Evolutionary conservation across 805 yeast genomes (phyloP), one percentile per base, ranked within the genome.

Genomic region (Zygosaccharomyces rouxii): DNA sequence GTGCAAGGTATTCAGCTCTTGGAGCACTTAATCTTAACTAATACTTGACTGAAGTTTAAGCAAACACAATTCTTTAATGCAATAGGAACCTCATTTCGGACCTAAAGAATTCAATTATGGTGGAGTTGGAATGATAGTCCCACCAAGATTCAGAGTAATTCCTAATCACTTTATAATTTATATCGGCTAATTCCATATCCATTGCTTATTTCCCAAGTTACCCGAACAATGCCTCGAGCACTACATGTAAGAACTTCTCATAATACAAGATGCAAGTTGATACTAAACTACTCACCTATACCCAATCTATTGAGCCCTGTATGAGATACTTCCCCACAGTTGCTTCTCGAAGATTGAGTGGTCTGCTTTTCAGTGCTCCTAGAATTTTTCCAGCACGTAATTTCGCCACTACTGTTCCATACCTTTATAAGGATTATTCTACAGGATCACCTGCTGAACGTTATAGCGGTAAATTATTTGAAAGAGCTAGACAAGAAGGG

Each of bases 381-480:
- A 41, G 23, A 41, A 11, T 26, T n/a, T 13, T 29, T 14, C 16
- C 35, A 18, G 26, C 35, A 28, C 44, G 35, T 23, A 28, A 33
- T 16, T 41, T 41, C 23, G 44, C 44, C 16, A 41, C 44, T 14
- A 41, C 44, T 41, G 44, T 29, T n/a, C 38, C 45, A 38, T 25
- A 42, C 26, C 38, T 35, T 13, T 23, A 30, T 28, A 47, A 51
- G 10, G 28, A 21, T 29, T 55, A 50, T 28, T 54, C 62, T 7
- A 62, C 60, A 22, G 62, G 59, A 28, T 58, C 63, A 13, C 46
- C 60, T 30, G 55, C 55, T 11, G 63, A 58, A 16, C 59, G 52
- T 37, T 74, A 74, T 49, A 58, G 61, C 44, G 68, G 56, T 4
- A 72, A 72, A 53, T 51, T 74, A 30, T 57, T 69, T 16, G 50